Evolutionary conservation across 768 basidiomycete species (phyloP).

Genomic region (Chalciporus chontae): DNA sequence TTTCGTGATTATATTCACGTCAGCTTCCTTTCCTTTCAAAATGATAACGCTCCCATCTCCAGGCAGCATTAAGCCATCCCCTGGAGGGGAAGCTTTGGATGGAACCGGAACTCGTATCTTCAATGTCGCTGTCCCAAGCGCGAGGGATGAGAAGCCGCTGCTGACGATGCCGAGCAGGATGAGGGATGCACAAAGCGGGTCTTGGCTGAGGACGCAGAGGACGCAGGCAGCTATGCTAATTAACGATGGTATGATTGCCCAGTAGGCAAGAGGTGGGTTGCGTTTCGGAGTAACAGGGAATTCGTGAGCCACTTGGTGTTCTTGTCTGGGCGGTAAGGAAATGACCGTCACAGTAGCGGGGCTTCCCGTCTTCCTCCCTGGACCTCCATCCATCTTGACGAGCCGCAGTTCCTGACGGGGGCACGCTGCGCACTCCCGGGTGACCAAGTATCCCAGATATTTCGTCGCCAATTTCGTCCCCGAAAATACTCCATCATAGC

Average conservation of each 20-base stretch:
- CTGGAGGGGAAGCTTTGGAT: slow-evolving; percentile 21
- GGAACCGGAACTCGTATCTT: slow-evolving; percentile 22
- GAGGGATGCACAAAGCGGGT: slow-evolving; percentile 27
- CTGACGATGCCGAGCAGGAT: slow-evolving; percentile 30
- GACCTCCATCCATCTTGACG: neutral
- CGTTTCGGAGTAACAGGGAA: slow-evolving; percentile 6
- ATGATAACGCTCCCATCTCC: slow-evolving; percentile 21
- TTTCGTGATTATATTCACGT: slow-evolving; percentile 28
- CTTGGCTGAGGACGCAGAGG: slow-evolving; percentile 18
- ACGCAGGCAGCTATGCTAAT: slow-evolving; percentile 21
- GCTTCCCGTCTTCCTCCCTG: slow-evolving; percentile 16
- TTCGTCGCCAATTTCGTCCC: slow-evolving; percentile 50
- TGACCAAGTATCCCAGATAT: slow-evolving; percentile 55
- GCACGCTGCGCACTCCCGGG: neutral
- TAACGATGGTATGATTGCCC: slow-evolving; percentile 21
- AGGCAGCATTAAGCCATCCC: slow-evolving; percentile 29
- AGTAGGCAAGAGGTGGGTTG: slow-evolving; percentile 6
- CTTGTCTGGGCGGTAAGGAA: slow-evolving; percentile 6
- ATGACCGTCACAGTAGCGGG: slow-evolving; percentile 15
- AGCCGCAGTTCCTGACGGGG: slow-evolving; percentile 2
- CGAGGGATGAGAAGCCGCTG: slow-evolving; percentile 29
- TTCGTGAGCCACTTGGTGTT: neutral
- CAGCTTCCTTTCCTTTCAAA: slow-evolving; percentile 26
- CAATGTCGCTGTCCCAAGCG: slow-evolving; percentile 26
- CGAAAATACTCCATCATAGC: slow-evolving; percentile 71